Conservation (phyloP, 202 grass and related monocot genomes). For the Miscanthus sacchariflorus region DNA sequence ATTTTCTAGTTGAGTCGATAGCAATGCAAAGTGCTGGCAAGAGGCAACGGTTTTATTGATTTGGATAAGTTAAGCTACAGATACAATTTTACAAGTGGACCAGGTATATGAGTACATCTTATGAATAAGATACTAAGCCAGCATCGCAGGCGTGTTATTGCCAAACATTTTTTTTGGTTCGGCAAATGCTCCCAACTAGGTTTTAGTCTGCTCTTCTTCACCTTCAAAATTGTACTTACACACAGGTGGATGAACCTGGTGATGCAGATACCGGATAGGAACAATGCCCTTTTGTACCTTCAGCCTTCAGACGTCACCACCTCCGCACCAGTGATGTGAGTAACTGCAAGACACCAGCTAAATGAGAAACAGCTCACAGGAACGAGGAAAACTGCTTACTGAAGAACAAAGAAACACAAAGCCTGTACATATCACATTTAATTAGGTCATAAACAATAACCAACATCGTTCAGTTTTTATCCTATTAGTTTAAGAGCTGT, state of each 20-base stretch:
- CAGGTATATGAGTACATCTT: slow-evolving; percentile 35
- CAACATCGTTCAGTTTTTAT: neutral
- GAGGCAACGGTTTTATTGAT: slow-evolving; percentile 35
- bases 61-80: slow-evolving; percentile 27
- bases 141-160: neutral
- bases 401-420: slow-evolving; percentile 5
- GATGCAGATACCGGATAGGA: neutral
- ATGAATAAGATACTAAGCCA: slow-evolving; percentile 22
- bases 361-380: neutral
- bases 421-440: neutral
- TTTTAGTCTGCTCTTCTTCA: slow-evolving; percentile 38
- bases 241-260: slow-evolving; percentile 28
- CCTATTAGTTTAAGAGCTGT: neutral
- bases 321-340: slow-evolving; percentile 84
- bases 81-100: slow-evolving; percentile 28
- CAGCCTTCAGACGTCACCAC: slow-evolving; percentile 55
- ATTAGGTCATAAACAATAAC: neutral
- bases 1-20: neutral
- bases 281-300: neutral
- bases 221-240: slow-evolving; percentile 73
- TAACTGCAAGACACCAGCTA: slow-evolving; percentile 55
- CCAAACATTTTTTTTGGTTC: neutral
- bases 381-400: neutral
- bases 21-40: neutral
- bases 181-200: slow-evolving; percentile 37